These are phyloP conservation scores for Aureobasidium uvarum DNA, from an alignment of 2,329 filamentous ascomycete genomes.

Conservation along the genomic window DNA sequence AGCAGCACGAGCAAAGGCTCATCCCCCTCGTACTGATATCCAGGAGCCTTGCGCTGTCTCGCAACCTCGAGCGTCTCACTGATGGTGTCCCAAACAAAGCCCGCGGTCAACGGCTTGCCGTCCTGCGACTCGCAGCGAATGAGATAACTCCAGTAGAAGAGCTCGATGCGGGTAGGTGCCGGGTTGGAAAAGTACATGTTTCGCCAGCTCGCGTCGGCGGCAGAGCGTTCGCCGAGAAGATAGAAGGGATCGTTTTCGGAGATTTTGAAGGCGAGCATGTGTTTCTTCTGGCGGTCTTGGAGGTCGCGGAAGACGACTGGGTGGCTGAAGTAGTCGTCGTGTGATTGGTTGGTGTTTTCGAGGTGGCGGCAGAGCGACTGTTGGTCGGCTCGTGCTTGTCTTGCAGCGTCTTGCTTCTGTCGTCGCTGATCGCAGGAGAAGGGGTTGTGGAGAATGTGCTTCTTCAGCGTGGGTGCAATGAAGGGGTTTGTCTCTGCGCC, in stretches of 20 bases:
- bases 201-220: constrained; percentile 6
- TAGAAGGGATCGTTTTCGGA: constrained; percentile 24
- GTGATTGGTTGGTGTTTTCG: not conserved
- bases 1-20: constrained; percentile 23
- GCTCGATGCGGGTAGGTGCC: constrained; percentile 17
- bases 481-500: constrained; percentile 21
- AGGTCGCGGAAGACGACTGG: constrained; percentile 21
- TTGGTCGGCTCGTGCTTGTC: constrained; percentile 10
- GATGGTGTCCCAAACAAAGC: constrained; percentile 20
- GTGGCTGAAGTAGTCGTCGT: constrained; percentile 9
- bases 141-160: constrained; percentile 23
- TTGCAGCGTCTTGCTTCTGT: constrained; percentile 2
- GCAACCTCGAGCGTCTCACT: constrained; percentile 19
- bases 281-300: constrained; percentile 15
- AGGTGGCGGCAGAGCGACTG: not conserved
- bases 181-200: constrained; percentile 25
- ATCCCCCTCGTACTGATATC: constrained; percentile 20
- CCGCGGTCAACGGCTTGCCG: constrained; percentile 20
- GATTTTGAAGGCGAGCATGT: constrained; percentile 24
- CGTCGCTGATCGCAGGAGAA: constrained; percentile 22
- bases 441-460: constrained; percentile 23
- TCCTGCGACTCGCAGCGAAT: constrained; percentile 25
- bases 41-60: constrained; percentile 19
- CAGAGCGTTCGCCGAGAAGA: constrained; percentile 12
- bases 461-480: constrained; percentile 12